A percentile compares a stretch with the other conserved stretches of the same genome.
Evolutionary conservation across 2,329 filamentous ascomycete genomes (phyloP).

Genomic region (Fusarium newnesense): DNA sequence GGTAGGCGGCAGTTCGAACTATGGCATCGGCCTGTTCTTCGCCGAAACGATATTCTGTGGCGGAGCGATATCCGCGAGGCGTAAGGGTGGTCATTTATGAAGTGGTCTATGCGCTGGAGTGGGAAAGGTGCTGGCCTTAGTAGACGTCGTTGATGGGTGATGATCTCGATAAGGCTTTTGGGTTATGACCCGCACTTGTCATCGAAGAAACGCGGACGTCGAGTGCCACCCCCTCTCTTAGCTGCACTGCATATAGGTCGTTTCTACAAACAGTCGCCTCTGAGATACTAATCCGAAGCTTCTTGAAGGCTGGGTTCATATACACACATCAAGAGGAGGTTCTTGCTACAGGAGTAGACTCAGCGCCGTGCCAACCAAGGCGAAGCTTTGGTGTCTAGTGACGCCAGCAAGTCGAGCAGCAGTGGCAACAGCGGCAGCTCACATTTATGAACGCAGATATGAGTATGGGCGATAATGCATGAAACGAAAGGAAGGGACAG

Average conservation of each 20-base stretch:
- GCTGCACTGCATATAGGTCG: accelerated
- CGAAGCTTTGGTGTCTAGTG: background rate
- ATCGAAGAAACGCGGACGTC: accelerated
- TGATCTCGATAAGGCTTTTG: accelerated
- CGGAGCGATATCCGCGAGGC: background rate
- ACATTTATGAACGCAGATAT: background rate
- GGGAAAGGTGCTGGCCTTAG: no score
- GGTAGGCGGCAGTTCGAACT: background rate
- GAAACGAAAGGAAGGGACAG: background rate
- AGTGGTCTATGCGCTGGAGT: no score
- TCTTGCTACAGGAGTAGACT: accelerated
- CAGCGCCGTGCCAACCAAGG: background rate
- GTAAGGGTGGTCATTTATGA: background rate
- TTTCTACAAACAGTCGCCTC: accelerated
- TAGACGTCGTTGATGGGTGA: background rate
- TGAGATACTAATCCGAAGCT: accelerated
- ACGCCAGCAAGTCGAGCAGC: no score
- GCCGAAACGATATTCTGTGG: background rate
- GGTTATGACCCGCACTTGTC: no score
- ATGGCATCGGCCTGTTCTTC: background rate
- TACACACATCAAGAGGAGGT: no score
- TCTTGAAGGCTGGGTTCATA: accelerated
- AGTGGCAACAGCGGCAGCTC: accelerated
- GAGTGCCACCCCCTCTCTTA: background rate
- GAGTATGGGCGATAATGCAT: background rate